A percentile compares a stretch with the other conserved stretches of the same genome.
These are phyloP conservation scores for Nemania diffusa DNA, from an alignment of 2,329 filamentous ascomycete species.

Conservation along the genomic window DNA sequence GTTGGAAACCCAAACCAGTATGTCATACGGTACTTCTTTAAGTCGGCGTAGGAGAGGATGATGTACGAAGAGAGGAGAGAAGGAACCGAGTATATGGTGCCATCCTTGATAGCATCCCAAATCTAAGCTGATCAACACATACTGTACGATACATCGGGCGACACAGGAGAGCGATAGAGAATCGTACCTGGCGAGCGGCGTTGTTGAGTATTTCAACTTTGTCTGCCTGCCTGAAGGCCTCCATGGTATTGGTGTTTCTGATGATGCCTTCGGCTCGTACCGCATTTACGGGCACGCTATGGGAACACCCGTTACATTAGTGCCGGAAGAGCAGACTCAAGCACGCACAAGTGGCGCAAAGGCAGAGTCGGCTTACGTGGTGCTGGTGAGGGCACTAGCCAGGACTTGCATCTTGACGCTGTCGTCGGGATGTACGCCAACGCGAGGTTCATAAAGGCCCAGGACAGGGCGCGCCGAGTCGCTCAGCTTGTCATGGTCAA, in stretches of 20 bases:
- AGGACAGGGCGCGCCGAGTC: constrained; percentile 88
- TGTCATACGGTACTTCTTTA: constrained; percentile 98
- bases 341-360: constrained; percentile 14
- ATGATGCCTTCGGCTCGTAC: constrained; percentile 93
- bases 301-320: constrained; percentile 42
- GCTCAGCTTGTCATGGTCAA: constrained; percentile 96
- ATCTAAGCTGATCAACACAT: constrained; percentile 66
- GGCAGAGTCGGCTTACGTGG: constrained; percentile 69
- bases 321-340: constrained; percentile 5
- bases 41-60: constrained; percentile 90
- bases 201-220: constrained; percentile 81
- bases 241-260: constrained; percentile 94
- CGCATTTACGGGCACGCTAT: constrained; percentile 73
- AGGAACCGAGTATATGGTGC: constrained; percentile 93
- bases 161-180: neutral
- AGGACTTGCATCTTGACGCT: constrained; percentile 92
- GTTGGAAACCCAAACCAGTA: constrained; percentile 98
- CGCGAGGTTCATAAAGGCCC: constrained; percentile 87
- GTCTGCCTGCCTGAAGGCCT: constrained; percentile 88
- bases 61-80: constrained; percentile 90
- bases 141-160: neutral
- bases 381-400: constrained; percentile 83
- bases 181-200: constrained; percentile 77
- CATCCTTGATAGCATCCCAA: constrained; percentile 97
- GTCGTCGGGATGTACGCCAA: constrained; percentile 74